phyloP scores from a whole-genome alignment of 768 basidiomycete species.

The Trametes sanguinea region DNA sequence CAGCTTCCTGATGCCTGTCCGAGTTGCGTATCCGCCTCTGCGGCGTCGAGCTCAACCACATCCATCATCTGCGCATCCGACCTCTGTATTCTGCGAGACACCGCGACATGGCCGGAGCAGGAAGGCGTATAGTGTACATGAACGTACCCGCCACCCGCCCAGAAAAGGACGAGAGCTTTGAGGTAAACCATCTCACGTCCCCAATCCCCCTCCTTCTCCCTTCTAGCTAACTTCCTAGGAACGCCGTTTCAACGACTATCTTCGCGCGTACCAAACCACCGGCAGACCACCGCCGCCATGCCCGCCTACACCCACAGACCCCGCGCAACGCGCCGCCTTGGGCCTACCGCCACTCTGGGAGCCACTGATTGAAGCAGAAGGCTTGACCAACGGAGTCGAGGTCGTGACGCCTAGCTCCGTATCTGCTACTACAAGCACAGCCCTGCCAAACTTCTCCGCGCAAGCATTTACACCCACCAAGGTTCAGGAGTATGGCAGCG shows the following conservation, averaged over 20 bases:
- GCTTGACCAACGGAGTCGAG: slow-evolving; percentile 9
- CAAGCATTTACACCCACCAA: slow-evolving; percentile 12
- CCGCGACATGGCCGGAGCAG: not conserved
- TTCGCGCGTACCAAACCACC: slow-evolving; percentile 48
- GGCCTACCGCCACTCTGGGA: slow-evolving; percentile 55
- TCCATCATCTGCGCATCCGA: no score
- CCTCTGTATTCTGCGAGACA: no score
- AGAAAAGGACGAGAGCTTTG: slow-evolving; percentile 27
- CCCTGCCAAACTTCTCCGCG: slow-evolving; percentile 1
- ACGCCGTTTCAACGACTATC: slow-evolving; percentile 55
- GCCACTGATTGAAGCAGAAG: slow-evolving; percentile 34
- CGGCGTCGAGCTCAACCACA: no score
- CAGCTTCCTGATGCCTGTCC: no score
- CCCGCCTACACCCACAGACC: slow-evolving; percentile 48
- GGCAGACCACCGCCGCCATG: slow-evolving; percentile 50
- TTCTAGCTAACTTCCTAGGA: slow-evolving; percentile 42
- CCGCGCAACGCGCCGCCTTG: slow-evolving; percentile 44
- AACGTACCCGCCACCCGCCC: slow-evolving; percentile 22
- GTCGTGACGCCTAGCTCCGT: not conserved
- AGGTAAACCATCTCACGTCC: slow-evolving; percentile 21
- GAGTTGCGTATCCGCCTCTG: no score
- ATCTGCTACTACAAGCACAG: not conserved
- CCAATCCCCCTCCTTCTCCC: not conserved
- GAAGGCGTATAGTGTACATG: slow-evolving; percentile 22
- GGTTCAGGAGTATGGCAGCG: slow-evolving; percentile 3